phyloP scores from a whole-genome alignment of 441 rosid genomes.

The Francoa sonchifolia region DNA sequence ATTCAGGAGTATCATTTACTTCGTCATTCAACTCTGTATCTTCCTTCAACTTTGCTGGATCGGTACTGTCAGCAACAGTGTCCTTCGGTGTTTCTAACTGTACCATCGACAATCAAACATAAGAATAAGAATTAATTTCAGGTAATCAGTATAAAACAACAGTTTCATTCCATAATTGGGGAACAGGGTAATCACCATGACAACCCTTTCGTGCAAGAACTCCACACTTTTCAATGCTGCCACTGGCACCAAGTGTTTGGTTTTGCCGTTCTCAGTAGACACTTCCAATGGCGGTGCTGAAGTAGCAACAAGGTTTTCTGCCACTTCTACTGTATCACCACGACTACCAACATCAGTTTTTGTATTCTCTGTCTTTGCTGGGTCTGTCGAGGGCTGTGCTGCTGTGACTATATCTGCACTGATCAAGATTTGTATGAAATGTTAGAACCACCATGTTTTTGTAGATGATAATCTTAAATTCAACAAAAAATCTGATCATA shows the following conservation, averaged over 20 bases:
- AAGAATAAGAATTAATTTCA: too few species aligned
- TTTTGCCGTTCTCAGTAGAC: conserved; percentile 20
- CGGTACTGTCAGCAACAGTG: conserved; percentile 20
- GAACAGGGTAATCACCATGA: conserved; percentile 25
- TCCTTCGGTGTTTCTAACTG: conserved; percentile 30
- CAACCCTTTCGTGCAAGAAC: conserved; percentile 20
- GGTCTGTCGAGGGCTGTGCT: conserved; percentile 28
- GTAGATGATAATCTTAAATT: too few species aligned
- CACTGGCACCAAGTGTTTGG: conserved; percentile 26
- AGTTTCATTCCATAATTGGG: conserved; percentile 4
- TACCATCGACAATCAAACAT: conserved; percentile 5
- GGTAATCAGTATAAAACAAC: conserved; percentile 6
- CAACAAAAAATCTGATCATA: too few species aligned
- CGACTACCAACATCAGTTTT: conserved; percentile 14
- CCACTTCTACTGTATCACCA: conserved; percentile 14
- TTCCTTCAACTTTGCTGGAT: conserved; percentile 23
- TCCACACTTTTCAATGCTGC: conserved; percentile 23
- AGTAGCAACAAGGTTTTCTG: conserved; percentile 16
- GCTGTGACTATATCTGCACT: conserved; percentile 28
- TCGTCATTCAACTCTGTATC: conserved; percentile 31
- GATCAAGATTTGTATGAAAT: conserved; percentile 9
- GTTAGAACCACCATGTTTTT: conserved; percentile 3
- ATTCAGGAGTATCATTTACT: conserved; percentile 25
- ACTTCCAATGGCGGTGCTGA: conserved; percentile 16
- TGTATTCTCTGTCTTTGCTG: conserved; percentile 17